phyloP scores from a whole-genome alignment of 2,329 filamentous ascomycete species.

The Aspergillus pseudoviridinutans region DNA sequence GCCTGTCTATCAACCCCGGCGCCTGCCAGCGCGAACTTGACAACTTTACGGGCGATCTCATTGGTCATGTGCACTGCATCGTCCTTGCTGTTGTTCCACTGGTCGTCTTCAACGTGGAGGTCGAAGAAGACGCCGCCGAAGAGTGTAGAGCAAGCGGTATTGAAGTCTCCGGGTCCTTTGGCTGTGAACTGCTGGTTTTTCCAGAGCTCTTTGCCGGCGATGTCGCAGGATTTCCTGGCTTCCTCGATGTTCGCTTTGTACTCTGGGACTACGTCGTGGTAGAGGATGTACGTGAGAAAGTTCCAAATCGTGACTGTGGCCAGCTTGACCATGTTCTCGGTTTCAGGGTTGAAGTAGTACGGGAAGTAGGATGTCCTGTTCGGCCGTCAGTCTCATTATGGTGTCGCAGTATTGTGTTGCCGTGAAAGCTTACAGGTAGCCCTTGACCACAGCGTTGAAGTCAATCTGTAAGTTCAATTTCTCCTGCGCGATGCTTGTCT shows the following conservation, averaged over 20 bases:
- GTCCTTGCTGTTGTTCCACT: constrained; percentile 38
- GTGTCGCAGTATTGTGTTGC: background rate
- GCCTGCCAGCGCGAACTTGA: constrained; percentile 49
- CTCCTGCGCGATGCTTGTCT: constrained; percentile 46
- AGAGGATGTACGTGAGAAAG: constrained; percentile 82
- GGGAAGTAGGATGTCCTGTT: constrained; percentile 55
- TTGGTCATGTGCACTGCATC: constrained; percentile 38
- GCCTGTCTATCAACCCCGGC: constrained; percentile 41
- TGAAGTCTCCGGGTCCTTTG: constrained; percentile 72
- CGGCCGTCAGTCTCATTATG: constrained; percentile 1
- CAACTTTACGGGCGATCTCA: constrained; percentile 46
- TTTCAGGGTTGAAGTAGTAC: constrained; percentile 54
- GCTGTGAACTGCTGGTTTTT: constrained; percentile 50
- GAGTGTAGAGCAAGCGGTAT: constrained; percentile 66
- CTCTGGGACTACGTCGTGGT: constrained; percentile 83
- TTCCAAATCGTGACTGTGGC: constrained; percentile 70
- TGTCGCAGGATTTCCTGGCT: constrained; percentile 63
- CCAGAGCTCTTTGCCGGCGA: constrained; percentile 64
- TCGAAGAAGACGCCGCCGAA: constrained; percentile 55
- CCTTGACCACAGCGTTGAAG: constrained; percentile 71
- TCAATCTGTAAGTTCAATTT: constrained; percentile 70
- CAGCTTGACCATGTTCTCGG: constrained; percentile 50
- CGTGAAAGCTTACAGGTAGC: constrained; percentile 62
- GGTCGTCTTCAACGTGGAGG: constrained; percentile 37
- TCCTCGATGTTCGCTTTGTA: constrained; percentile 63